Conservation (phyloP, 441 rosid species). For the Aquilaria agallochum region DNA sequence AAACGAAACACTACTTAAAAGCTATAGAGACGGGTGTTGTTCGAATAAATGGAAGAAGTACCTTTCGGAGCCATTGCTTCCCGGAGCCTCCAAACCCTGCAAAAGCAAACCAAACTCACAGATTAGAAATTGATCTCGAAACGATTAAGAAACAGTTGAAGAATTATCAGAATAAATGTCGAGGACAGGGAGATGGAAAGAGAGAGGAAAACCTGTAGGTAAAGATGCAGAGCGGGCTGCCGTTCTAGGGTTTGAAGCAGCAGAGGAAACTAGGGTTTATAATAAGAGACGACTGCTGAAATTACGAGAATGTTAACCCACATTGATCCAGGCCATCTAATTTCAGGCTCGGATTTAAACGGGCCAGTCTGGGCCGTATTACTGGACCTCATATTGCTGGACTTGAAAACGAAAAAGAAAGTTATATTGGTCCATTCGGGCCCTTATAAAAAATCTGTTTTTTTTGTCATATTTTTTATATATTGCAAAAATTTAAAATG, state of each 20-base stretch:
- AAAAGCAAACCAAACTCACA: neutral
- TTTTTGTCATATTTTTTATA: too few species aligned
- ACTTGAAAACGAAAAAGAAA: too few species aligned
- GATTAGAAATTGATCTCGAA: neutral
- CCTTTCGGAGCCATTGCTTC: constrained; percentile 51
- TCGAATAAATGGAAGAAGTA: neutral
- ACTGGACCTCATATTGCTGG: too few species aligned
- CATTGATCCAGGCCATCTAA: too few species aligned
- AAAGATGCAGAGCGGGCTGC: constrained; percentile 16
- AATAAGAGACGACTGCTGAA: neutral
- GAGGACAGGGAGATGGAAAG: neutral
- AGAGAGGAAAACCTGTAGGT: constrained; percentile 9
- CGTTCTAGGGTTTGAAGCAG: constrained; percentile 21
- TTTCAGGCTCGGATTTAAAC: too few species aligned
- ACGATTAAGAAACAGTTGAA: constrained; percentile 5
- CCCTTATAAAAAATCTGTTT: too few species aligned
- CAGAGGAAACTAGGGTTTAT: constrained; percentile 22
- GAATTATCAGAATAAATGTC: neutral
- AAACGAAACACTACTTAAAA: too few species aligned
- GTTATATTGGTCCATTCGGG: too few species aligned
- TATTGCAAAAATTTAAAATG: too few species aligned
- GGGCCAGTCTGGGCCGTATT: too few species aligned
- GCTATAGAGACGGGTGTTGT: too few species aligned
- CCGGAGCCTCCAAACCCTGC: constrained; percentile 9
- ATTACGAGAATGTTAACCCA: constrained; percentile 1